These are phyloP conservation scores for Russula abietina DNA, from an alignment of 768 basidiomycete species.

Conservation along the genomic window DNA sequence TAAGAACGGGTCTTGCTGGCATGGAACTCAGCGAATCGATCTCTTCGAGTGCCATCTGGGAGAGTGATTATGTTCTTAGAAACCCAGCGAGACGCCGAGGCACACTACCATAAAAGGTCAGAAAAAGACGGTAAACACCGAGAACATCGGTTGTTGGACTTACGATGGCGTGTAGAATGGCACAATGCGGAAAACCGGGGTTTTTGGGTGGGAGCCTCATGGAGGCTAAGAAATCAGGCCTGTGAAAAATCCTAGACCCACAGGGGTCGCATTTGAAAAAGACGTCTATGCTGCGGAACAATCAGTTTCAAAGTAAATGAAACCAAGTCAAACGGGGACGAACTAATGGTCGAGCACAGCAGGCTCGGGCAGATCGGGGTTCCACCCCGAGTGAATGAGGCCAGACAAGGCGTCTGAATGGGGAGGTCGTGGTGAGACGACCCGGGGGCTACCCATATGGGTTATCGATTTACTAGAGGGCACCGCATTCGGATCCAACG, in stretches of 20 bases:
- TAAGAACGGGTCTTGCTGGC: slow-evolving; percentile 82
- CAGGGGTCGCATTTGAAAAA: slow-evolving; percentile 90
- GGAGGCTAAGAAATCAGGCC: slow-evolving; percentile 70
- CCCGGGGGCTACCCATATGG: slow-evolving; percentile 24
- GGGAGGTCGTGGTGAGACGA: slow-evolving; percentile 31
- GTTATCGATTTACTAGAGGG: slow-evolving; percentile 23
- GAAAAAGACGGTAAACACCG: neutral
- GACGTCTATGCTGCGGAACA: slow-evolving; percentile 57
- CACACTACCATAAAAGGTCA: slow-evolving; percentile 48
- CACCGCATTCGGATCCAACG: slow-evolving; percentile 26
- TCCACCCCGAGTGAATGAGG: slow-evolving; percentile 74
- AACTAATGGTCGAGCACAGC: slow-evolving; percentile 69
- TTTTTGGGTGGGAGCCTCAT: slow-evolving; percentile 77
- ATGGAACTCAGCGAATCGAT: slow-evolving; percentile 83
- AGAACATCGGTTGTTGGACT: slow-evolving; percentile 24
- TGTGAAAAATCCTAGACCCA: slow-evolving; percentile 77
- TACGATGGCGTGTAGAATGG: slow-evolving; percentile 88
- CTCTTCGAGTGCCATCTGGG: slow-evolving; percentile 72
- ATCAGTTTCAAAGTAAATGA: slow-evolving; percentile 1
- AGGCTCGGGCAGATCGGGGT: slow-evolving; percentile 78
- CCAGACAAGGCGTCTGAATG: slow-evolving; percentile 54
- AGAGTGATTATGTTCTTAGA: slow-evolving; percentile 59
- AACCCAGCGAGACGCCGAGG: slow-evolving; percentile 78
- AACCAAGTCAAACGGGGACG: slow-evolving; percentile 27
- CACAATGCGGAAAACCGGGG: slow-evolving; percentile 81